Evolutionary conservation across 2,329 filamentous ascomycete genomes (phyloP), one percentile per base, ranked within the genome.

Genomic region (Sphaceloma murrayae): DNA sequence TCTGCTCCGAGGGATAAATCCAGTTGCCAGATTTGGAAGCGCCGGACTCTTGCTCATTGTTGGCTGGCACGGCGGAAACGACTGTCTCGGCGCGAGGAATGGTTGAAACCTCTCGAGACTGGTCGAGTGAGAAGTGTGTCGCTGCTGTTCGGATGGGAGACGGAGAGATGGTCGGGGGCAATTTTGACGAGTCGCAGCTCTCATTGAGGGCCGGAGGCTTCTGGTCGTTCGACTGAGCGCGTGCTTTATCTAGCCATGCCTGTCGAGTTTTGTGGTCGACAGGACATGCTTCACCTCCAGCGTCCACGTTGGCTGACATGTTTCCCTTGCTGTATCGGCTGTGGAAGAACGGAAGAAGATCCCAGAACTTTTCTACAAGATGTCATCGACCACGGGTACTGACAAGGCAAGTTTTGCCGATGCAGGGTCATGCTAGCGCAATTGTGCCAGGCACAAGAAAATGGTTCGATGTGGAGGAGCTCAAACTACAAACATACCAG

Each of bases 1-100:
- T 94, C 58, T 85, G 82, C 62, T 96, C 89, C 0, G 84, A 91
- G 0, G 91, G 91, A 64, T 98, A 98, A 49, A 98, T 81, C 91
- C 91, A 98, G 62, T 95, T 94, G 0, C 89, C 89, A 0, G 77
- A 76, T 27, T 67, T 60, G 40, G 72, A 67, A 16, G 78, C 72
- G 49, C 83, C 82, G 0, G 81, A 83, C 60, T 94, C 87, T 49
- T 75, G 66, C 64, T 95, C 86, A 49, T 76, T 73, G 63, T 94
- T 94, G 10, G 82, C 80, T 0, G 77, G 74, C 7, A 43, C 52
- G 30, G 43, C 48, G 30, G 48, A 18, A 54, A 34, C 40, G 21
- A 50, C 52, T 29, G 54, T 52, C 32, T 63, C 60, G 24, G 57
- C 61, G 52, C 68, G 58, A 49, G 68, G 85, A 54, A 94, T 94